phyloP scores from a whole-genome alignment of 306 rosid genomes.

The Cucurbita maxima region DNA sequence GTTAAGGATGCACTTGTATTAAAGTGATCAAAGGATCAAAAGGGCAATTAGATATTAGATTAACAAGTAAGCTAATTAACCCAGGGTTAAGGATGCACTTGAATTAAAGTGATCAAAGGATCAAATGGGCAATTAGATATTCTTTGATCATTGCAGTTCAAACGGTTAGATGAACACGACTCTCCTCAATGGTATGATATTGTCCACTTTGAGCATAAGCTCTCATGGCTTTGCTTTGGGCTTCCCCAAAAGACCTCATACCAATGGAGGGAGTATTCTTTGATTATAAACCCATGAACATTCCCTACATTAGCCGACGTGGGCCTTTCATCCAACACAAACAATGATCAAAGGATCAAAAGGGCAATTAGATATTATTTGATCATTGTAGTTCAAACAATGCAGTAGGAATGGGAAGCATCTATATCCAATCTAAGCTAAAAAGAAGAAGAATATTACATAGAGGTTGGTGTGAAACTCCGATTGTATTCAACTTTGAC shows the following conservation, averaged over 20 bases:
- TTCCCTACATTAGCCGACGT: too few species aligned
- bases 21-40: background rate
- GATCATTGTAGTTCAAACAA: background rate
- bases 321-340: too few species aligned
- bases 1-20: background rate
- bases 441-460: slow-evolving; percentile 33
- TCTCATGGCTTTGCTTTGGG: too few species aligned
- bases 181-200: too few species aligned
- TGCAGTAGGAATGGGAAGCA: background rate
- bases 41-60: background rate
- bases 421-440: background rate
- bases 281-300: too few species aligned
- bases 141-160: background rate
- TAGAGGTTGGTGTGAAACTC: slow-evolving; percentile 20
- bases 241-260: too few species aligned
- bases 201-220: too few species aligned
- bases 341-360: background rate
- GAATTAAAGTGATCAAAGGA: background rate
- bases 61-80: background rate
- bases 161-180: too few species aligned
- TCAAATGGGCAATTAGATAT: background rate
- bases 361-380: background rate
- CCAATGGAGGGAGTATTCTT: too few species aligned
- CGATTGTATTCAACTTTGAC: slow-evolving; percentile 51
- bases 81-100: background rate